phyloP scores from a whole-genome alignment of 306 rosid species.

The Chamaecrista fasciculata region DNA sequence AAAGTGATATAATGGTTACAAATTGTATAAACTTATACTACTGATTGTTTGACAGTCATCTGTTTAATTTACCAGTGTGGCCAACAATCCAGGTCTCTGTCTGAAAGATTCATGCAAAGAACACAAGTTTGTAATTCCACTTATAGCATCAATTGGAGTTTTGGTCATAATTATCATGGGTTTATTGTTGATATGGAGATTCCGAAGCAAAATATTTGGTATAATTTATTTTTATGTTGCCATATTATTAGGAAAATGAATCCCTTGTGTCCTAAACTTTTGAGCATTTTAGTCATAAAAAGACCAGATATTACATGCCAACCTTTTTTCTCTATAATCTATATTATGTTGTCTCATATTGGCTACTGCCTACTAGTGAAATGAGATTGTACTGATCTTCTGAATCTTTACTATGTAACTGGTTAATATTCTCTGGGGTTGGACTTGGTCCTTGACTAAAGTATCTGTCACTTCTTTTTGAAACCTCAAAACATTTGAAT shows the following conservation, averaged over 20 bases:
- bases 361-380: neutral
- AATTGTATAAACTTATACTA: neutral
- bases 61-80: conserved; percentile 10
- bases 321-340: neutral
- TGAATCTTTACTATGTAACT: no score
- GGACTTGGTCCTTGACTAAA: neutral
- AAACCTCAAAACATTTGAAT: neutral
- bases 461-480: no score
- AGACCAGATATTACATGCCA: no score
- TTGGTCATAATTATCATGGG: neutral
- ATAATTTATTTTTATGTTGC: neutral
- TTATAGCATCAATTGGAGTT: conserved; percentile 17
- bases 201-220: conserved; percentile 19
- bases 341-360: neutral
- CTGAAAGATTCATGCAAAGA: conserved; percentile 3
- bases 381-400: no score
- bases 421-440: neutral
- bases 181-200: neutral
- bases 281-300: neutral
- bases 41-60: neutral
- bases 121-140: conserved; percentile 18
- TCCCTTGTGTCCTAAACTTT: neutral
- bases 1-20: no score
- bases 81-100: conserved; percentile 30
- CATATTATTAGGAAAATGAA: neutral